Evolutionary conservation across 1,139 yeast species (phyloP).

Genomic region (Blastobotrys raffinosifermentans): DNA sequence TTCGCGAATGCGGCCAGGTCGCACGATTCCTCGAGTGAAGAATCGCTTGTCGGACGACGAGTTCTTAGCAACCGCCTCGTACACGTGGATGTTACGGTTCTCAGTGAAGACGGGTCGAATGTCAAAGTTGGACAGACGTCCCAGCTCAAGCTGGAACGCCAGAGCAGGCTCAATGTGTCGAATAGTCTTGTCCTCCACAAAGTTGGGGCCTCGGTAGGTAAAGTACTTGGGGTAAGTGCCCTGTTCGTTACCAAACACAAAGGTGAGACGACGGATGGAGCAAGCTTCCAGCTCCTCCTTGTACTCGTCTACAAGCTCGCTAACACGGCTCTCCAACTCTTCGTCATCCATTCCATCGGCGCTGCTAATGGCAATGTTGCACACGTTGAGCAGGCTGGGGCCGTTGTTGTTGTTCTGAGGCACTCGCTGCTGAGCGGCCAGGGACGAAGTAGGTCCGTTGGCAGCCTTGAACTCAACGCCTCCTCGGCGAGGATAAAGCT

Average conservation of each 20-base stretch:
- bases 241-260: constrained; percentile 74
- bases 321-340: constrained; percentile 56
- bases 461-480: constrained; percentile 27
- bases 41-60: constrained; percentile 91
- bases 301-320: constrained; percentile 61
- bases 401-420: constrained; percentile 27
- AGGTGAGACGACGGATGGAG: constrained; percentile 85
- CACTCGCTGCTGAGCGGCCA: constrained; percentile 29
- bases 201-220: constrained; percentile 88
- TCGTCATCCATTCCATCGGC: constrained; percentile 70
- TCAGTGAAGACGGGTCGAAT: constrained; percentile 94
- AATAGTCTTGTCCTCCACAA: constrained; percentile 70
- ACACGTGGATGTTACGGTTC: constrained; percentile 94
- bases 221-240: constrained; percentile 93
- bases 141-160: constrained; percentile 94
- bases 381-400: constrained; percentile 56
- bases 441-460: constrained; percentile 32
- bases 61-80: constrained; percentile 92
- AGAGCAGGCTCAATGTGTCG: constrained; percentile 98
- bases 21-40: constrained; percentile 93
- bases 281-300: constrained; percentile 63
- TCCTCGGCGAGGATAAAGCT: constrained; percentile 49
- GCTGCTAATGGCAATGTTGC: constrained; percentile 69
- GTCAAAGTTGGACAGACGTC: constrained; percentile 88
- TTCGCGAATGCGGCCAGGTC: constrained; percentile 92